Conservation (phyloP, 805 yeast genomes). For the Priceomyces medius region DNA sequence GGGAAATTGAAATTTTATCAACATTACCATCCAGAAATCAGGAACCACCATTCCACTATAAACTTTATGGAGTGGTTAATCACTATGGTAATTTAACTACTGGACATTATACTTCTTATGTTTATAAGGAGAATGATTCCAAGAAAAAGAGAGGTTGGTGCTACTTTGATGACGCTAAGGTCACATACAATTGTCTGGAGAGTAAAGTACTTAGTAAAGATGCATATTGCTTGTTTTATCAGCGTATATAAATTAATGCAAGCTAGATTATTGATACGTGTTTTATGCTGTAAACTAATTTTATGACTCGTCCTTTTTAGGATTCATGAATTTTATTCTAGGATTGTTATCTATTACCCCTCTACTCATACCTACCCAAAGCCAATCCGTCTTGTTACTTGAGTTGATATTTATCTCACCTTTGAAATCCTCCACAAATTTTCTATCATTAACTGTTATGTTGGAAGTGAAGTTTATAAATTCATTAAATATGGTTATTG, state of each 20-base stretch:
- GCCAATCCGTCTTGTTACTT: slow-evolving; percentile 54
- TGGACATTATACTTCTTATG: slow-evolving; percentile 88
- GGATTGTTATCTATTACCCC: slow-evolving; percentile 62
- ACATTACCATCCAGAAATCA: slow-evolving; percentile 69
- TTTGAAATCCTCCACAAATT: slow-evolving; percentile 76
- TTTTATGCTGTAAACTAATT: neutral
- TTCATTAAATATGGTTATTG: slow-evolving; percentile 83
- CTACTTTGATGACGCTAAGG: slow-evolving; percentile 75
- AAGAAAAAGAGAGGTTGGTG: slow-evolving; percentile 66
- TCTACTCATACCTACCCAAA: slow-evolving; percentile 63
- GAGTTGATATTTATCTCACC: slow-evolving; percentile 56
- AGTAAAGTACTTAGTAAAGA: slow-evolving; percentile 62
- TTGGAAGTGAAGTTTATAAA: slow-evolving; percentile 73
- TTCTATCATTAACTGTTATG: slow-evolving; percentile 78
- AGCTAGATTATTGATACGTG: neutral
- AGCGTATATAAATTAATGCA: slow-evolving; percentile 33
- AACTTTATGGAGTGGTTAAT: slow-evolving; percentile 75
- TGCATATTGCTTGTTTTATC: slow-evolving; percentile 83
- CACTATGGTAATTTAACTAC: slow-evolving; percentile 81
- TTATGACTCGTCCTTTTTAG: slow-evolving; percentile 2
- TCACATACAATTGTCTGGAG: slow-evolving; percentile 50
- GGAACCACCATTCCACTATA: slow-evolving; percentile 74
- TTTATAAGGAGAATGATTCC: slow-evolving; percentile 49
- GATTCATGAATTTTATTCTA: slow-evolving; percentile 34
- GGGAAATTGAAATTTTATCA: slow-evolving; percentile 45